A percentile compares a stretch with the other conserved stretches of the same genome.
phyloP scores from a whole-genome alignment of 2,329 filamentous ascomycete species.

The Sordariomycetes sp. region DNA sequence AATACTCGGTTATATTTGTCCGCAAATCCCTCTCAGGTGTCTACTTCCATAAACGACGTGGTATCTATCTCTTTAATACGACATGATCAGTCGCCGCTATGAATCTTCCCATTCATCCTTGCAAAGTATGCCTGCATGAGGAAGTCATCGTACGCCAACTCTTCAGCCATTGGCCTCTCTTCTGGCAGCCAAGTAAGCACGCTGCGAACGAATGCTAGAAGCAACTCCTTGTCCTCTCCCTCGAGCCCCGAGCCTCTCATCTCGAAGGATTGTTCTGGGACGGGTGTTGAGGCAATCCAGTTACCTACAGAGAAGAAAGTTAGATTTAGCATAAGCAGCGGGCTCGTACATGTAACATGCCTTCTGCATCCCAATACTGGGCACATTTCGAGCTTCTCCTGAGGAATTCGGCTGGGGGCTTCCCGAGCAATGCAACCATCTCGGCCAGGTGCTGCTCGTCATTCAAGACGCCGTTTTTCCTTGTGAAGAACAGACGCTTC shows the following conservation, averaged over 20 bases:
- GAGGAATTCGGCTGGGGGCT: constrained; percentile 21
- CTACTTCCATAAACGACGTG: too few species aligned
- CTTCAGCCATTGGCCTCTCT: constrained; percentile 10
- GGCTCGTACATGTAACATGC: not conserved
- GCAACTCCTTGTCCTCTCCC: constrained; percentile 12
- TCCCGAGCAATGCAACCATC: constrained; percentile 25
- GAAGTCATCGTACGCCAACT: constrained; percentile 9
- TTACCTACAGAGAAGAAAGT: constrained; percentile 10
- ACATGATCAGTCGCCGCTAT: too few species aligned
- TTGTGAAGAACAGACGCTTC: constrained; percentile 15
- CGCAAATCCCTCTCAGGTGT: too few species aligned
- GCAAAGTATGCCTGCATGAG: too few species aligned
- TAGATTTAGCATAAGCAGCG: too few species aligned
- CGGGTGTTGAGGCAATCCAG: constrained; percentile 14
- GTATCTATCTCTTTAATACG: too few species aligned
- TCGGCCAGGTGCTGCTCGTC: constrained; percentile 19
- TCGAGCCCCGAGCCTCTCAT: constrained; percentile 11
- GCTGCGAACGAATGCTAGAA: constrained; percentile 11
- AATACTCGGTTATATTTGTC: too few species aligned
- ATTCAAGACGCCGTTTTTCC: constrained; percentile 11
- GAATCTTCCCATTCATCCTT: too few species aligned
- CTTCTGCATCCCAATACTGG: constrained; percentile 13
- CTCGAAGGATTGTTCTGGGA: constrained; percentile 15
- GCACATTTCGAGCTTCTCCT: constrained; percentile 14
- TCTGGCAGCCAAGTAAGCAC: constrained; percentile 13